Evolutionary conservation across 768 basidiomycete species (phyloP).

Genomic region (Rhizopogon vinicolor): DNA sequence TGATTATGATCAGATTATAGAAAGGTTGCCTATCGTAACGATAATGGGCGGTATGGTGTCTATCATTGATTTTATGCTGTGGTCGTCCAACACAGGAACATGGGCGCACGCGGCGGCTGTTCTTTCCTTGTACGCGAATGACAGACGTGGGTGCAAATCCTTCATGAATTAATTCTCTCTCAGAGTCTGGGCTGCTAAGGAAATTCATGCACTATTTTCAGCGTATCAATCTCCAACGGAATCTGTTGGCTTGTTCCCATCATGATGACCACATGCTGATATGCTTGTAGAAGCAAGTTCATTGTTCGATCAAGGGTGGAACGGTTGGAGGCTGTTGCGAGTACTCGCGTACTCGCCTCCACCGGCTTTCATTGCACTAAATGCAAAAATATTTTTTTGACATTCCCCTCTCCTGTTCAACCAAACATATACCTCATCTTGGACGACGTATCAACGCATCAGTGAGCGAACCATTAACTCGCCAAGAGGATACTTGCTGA

Average conservation of each 20-base stretch:
- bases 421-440: background rate
- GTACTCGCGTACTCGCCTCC: background rate
- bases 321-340: background rate
- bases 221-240: background rate
- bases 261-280: background rate
- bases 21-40: background rate
- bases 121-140: background rate
- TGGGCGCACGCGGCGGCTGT: too few relatives aligned
- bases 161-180: background rate
- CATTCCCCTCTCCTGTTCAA: background rate
- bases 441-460: background rate
- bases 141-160: constrained; percentile 2
- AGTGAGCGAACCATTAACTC: background rate
- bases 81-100: background rate
- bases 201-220: background rate
- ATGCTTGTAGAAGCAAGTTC: background rate
- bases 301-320: background rate
- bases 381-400: background rate
- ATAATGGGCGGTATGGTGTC: background rate
- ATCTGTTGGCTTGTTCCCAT: background rate
- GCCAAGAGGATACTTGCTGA: background rate
- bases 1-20: too few relatives aligned
- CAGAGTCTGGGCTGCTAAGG: background rate
- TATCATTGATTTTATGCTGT: background rate
- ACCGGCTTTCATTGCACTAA: background rate